These are phyloP conservation scores for Purpureocillium lavendulum DNA, from an alignment of 2,329 filamentous ascomycete species.

Conservation along the genomic window DNA sequence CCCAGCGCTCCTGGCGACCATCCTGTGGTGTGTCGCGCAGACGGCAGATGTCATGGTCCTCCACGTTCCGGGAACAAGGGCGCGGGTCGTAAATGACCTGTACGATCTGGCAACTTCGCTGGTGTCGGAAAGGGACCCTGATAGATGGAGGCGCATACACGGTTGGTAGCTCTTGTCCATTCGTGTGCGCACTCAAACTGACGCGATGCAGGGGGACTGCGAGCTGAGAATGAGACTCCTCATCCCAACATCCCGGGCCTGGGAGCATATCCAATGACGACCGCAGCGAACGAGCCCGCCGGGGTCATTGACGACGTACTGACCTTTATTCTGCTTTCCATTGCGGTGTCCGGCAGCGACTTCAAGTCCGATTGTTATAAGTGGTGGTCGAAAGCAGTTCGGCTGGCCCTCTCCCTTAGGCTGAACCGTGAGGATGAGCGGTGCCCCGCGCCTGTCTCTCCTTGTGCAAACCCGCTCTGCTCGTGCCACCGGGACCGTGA, in stretches of 20 bases:
- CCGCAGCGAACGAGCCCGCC: slow-evolving; percentile 23
- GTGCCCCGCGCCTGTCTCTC: slow-evolving; percentile 16
- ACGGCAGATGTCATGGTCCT: slow-evolving; percentile 36
- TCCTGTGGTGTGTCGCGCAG: slow-evolving; percentile 39
- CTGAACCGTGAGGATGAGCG: slow-evolving; percentile 29
- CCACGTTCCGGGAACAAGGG: slow-evolving; percentile 29
- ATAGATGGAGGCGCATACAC: slow-evolving; percentile 26
- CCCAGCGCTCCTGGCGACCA: slow-evolving; percentile 35
- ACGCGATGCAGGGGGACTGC: slow-evolving; percentile 18
- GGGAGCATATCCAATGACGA: slow-evolving; percentile 17
- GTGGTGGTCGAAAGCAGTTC: slow-evolving; percentile 36
- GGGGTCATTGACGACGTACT: slow-evolving; percentile 32
- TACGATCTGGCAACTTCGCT: slow-evolving; percentile 26
- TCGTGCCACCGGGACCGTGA: slow-evolving; percentile 20
- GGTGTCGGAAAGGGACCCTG: slow-evolving; percentile 25
- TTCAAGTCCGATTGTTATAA: slow-evolving; percentile 39
- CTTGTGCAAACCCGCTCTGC: slow-evolving; percentile 22
- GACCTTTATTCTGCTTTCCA: slow-evolving; percentile 34
- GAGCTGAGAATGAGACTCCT: slow-evolving; percentile 21
- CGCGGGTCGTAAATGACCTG: slow-evolving; percentile 27
- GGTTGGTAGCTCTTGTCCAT: slow-evolving; percentile 12
- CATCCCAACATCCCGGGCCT: slow-evolving; percentile 14
- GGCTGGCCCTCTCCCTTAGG: slow-evolving; percentile 27
- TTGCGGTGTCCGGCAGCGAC: slow-evolving; percentile 37
- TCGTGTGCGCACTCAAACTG: slow-evolving; percentile 1